Percentiles rank a stretch among this genome's conserved stretches.
phyloP scores from a whole-genome alignment of 108 stramenopile genomes.

The Mayamaea pseudoterrestris region DNA sequence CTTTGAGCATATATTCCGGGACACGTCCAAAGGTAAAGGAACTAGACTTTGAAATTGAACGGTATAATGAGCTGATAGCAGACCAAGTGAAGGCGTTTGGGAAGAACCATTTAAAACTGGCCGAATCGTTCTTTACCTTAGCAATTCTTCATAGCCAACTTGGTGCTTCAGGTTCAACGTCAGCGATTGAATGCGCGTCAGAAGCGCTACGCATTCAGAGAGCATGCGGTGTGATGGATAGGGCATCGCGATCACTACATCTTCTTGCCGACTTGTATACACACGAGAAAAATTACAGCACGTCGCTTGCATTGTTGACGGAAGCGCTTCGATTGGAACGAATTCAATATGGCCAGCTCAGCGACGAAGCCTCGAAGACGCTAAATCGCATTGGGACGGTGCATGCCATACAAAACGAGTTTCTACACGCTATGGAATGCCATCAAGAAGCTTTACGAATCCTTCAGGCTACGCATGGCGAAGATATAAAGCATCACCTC shows the following conservation, averaged over 20 bases:
- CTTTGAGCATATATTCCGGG: too few species aligned
- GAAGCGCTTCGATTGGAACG: slow-evolving; percentile 38
- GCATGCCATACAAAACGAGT: slow-evolving; percentile 31
- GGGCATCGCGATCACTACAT: slow-evolving; percentile 17
- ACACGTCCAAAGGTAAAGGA: too few species aligned
- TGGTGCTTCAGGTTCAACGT: slow-evolving; percentile 2
- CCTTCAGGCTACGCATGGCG: slow-evolving; percentile 41
- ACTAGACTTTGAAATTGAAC: too few species aligned
- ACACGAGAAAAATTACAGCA: slow-evolving; percentile 21
- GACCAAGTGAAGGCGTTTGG: slow-evolving; percentile 1
- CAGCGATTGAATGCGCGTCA: slow-evolving; percentile 8
- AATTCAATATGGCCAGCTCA: slow-evolving; percentile 34
- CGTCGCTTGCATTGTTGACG: slow-evolving; percentile 34
- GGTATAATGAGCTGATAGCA: too few species aligned
- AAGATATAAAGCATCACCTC: slow-evolving; percentile 40
- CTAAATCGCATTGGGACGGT: slow-evolving; percentile 47
- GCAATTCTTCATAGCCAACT: slow-evolving; percentile 15
- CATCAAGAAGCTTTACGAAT: slow-evolving; percentile 55
- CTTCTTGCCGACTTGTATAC: slow-evolving; percentile 26
- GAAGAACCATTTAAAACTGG: slow-evolving; percentile 7
- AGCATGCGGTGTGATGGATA: slow-evolving; percentile 12
- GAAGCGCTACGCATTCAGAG: slow-evolving; percentile 30
- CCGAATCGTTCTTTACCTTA: slow-evolving; percentile 16
- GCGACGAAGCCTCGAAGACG: slow-evolving; percentile 39
- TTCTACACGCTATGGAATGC: slow-evolving; percentile 50